Conservation (phyloP, 140 eudicot species). For the Erigeron philadelphicus region DNA sequence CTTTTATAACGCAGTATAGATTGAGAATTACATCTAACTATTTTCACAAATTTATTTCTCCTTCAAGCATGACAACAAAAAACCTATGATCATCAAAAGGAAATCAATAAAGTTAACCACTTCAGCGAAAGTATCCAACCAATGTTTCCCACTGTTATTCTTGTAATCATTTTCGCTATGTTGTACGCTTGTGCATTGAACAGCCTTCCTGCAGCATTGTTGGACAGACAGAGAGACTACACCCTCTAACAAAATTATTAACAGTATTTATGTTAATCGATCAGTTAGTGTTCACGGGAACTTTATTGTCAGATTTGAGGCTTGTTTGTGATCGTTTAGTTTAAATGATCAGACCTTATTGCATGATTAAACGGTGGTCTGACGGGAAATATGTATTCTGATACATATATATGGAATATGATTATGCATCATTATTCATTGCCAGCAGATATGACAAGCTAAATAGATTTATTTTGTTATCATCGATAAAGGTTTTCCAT, state of each 20-base stretch:
- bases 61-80: not conserved
- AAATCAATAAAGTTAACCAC: not conserved
- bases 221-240: not conserved
- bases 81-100: not conserved
- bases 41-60: not conserved
- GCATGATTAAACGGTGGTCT: too few species aligned
- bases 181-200: not conserved
- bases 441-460: too few species aligned
- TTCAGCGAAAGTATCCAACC: not conserved
- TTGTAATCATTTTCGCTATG: slow-evolving; percentile 5
- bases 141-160: slow-evolving; percentile 2
- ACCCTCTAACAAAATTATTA: not conserved
- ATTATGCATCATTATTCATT: too few species aligned
- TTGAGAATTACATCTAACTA: too few species aligned
- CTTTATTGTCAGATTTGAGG: not conserved
- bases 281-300: not conserved
- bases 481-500: too few species aligned
- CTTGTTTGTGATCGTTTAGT: not conserved
- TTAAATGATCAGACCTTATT: too few species aligned
- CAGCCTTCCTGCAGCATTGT: slow-evolving; percentile 18
- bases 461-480: too few species aligned
- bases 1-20: too few species aligned
- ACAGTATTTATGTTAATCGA: too few species aligned
- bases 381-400: too few species aligned
- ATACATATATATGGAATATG: too few species aligned